Evolutionary conservation across 345 rosid genomes (phyloP), one percentile per base, ranked within the genome.

Genomic region (Laguncularia racemosa): DNA sequence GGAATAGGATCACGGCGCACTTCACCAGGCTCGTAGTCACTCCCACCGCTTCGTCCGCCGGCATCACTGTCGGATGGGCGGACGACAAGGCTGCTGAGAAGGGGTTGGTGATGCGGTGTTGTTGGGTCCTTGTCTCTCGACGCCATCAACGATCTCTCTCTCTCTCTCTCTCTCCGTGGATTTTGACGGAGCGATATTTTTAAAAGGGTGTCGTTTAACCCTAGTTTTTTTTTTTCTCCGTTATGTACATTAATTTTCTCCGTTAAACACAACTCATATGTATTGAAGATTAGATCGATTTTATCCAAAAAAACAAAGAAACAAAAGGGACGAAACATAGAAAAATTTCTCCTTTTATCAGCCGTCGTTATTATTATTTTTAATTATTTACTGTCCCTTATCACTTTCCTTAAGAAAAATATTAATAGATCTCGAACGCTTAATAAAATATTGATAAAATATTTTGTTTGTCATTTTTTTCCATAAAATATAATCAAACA

Each of bases 41-140:
- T 81, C 58, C 63, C 77, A 12, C 70, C 78, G 14, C 60, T 73
- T 1, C 63, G 84, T 18, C 62, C 81, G 21, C 69, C 69, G 13
- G 73, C 81, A 52, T 75, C 85, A 69, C 77, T 81, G 51, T 54
- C 74, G 11, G 87, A 78, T 14, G 89, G 85, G 0, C 96, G 85
- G 14, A 89, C 87, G 54, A 91, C 82, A 56, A 91, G 89, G 76
- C 96, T 83, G 76, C 91, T 87, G 53, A 85, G 83, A 15, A 83
- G 85, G 38, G 83, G 84, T 63, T 78, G 96, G 58, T 84, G 95
- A 76, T 84, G 84, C 67, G 73, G 71, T 23, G 76, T 16, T 71
- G 76, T 54, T 59, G 75, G 81, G 53, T 81, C 90, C 79, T 75
- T 79, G 66, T 76, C 95, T 63, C 69, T 79, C 38, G 96, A 82